These are phyloP conservation scores for Gynandropsis gynandra DNA, from an alignment of 345 rosid species.

Conservation along the genomic window DNA sequence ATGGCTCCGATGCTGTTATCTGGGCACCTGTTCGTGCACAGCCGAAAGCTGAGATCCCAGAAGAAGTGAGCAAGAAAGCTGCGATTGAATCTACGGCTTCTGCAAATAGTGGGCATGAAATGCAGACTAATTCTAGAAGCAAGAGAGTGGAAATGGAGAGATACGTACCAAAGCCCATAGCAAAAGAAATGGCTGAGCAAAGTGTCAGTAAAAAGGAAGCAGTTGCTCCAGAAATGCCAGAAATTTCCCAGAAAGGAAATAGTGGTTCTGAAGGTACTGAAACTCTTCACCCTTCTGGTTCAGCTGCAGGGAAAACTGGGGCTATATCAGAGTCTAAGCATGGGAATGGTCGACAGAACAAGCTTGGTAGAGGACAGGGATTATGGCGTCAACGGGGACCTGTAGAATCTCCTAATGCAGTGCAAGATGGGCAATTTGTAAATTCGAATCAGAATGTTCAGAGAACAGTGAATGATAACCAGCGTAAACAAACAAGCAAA, in stretches of 20 bases:
- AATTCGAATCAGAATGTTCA: slow-evolving; percentile 32
- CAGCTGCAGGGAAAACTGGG: slow-evolving; percentile 35
- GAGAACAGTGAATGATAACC: slow-evolving; percentile 39
- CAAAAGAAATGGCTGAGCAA: slow-evolving; percentile 81
- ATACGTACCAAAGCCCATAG: slow-evolving; percentile 76
- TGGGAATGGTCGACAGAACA: slow-evolving; percentile 51
- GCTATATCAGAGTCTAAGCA: slow-evolving; percentile 34
- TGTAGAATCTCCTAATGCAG: slow-evolving; percentile 34
- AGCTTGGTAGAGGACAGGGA: slow-evolving; percentile 55
- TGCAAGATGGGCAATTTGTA: slow-evolving; percentile 30
- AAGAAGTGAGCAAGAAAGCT: slow-evolving; percentile 37
- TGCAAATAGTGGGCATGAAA: slow-evolving; percentile 43
- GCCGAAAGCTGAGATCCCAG: slow-evolving; percentile 46
- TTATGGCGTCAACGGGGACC: slow-evolving; percentile 64
- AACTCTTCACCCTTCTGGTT: slow-evolving; percentile 29
- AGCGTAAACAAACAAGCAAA: slow-evolving; percentile 28
- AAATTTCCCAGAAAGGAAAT: slow-evolving; percentile 18
- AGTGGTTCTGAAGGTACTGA: slow-evolving; percentile 35
- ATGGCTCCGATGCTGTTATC: slow-evolving; percentile 45
- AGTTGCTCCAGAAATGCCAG: slow-evolving; percentile 26
- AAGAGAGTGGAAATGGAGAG: slow-evolving; percentile 93
- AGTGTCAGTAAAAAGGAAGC: slow-evolving; percentile 37
- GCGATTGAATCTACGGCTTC: slow-evolving; percentile 35
- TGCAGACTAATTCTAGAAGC: slow-evolving; percentile 50
- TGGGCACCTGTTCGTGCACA: slow-evolving; percentile 87